Conservation (phyloP, 805 yeast genomes). For the Metschnikowia orientalis region DNA sequence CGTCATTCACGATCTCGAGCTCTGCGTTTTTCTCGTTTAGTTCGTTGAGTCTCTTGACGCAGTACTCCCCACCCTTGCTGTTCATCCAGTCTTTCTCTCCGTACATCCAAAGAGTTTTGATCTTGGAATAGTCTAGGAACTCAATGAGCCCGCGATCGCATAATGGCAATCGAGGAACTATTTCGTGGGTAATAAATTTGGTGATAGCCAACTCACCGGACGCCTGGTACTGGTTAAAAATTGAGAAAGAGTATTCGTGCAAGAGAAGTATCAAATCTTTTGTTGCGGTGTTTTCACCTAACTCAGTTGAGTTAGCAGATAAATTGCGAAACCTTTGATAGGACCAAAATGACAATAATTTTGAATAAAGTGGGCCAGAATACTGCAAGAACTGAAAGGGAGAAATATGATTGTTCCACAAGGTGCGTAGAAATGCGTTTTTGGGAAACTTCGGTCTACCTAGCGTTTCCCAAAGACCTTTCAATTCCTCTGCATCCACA, state of each 20-base stretch:
- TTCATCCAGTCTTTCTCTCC: constrained; percentile 47
- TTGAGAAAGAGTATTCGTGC: constrained; percentile 38
- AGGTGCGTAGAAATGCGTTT: constrained; percentile 24
- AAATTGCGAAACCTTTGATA: constrained; percentile 35
- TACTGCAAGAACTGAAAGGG: constrained; percentile 38
- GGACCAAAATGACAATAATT: constrained; percentile 40
- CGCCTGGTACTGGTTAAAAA: constrained; percentile 41
- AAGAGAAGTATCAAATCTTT: constrained; percentile 31
- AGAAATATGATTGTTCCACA: constrained; percentile 38
- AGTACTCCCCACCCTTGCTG: constrained; percentile 32
- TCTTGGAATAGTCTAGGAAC: constrained; percentile 20
- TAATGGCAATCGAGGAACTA: constrained; percentile 36
- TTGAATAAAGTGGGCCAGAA: constrained; percentile 38
- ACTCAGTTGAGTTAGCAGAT: constrained; percentile 13
- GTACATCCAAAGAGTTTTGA: constrained; percentile 33
- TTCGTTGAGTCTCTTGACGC: constrained; percentile 23
- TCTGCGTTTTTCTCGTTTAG: constrained; percentile 14
- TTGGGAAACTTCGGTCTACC: constrained; percentile 39
- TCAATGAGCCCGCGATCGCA: constrained; percentile 37
- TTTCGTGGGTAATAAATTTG: constrained; percentile 37
- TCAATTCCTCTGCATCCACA: constrained; percentile 16
- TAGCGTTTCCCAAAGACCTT: constrained; percentile 27
- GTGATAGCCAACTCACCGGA: constrained; percentile 43
- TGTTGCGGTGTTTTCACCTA: constrained; percentile 7
- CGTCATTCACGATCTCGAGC: constrained; percentile 26